These are phyloP conservation scores for Ceratobasidium sp. DNA, from an alignment of 1,284 basidiomycete species.

Conservation along the genomic window DNA sequence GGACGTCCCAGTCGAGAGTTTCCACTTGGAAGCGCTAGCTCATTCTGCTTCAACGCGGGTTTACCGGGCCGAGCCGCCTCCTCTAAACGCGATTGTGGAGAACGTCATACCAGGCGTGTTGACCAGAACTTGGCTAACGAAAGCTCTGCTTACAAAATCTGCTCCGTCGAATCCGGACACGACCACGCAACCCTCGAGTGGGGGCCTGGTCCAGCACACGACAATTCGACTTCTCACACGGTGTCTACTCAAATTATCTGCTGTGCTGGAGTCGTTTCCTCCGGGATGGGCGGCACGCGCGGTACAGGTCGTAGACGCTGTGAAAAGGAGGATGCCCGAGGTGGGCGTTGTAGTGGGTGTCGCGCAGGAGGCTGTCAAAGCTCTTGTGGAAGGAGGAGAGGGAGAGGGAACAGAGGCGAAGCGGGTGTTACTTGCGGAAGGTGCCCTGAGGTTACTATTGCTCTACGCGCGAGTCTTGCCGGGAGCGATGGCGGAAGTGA, in stretches of 20 bases:
- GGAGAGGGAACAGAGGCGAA: conserved; percentile 59
- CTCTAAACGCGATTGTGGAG: conserved; percentile 75
- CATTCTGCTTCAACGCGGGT: conserved; percentile 4
- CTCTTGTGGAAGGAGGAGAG: conserved; percentile 10
- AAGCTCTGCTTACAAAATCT: conserved; percentile 68
- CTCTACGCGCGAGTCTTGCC: conserved; percentile 87
- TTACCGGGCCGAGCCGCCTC: conserved; percentile 68
- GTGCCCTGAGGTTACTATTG: conserved; percentile 82
- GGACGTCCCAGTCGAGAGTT: conserved; percentile 12
- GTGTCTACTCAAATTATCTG: conserved; percentile 77
- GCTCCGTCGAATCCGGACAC: conserved; percentile 52
- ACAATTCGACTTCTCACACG: conserved; percentile 80
- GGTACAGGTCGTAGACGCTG: conserved; percentile 79
- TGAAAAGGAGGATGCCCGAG: conserved; percentile 83
- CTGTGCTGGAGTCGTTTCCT: conserved; percentile 67
- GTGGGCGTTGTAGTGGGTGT: conserved; percentile 86
- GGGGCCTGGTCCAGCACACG: conserved; percentile 83
- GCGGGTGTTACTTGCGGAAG: conserved; percentile 75
- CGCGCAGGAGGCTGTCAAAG: conserved; percentile 62
- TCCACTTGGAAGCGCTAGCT: conserved; percentile 13
- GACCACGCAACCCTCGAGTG: conserved; percentile 58
- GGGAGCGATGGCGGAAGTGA: conserved; percentile 77
- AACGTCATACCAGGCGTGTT: conserved; percentile 81
- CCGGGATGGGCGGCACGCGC: conserved; percentile 77
- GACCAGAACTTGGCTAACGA: conserved; percentile 79